Base-by-base conservation (phyloP, 2,329 filamentous ascomycete genomes). In the Intubia oerlemansii region DNA sequence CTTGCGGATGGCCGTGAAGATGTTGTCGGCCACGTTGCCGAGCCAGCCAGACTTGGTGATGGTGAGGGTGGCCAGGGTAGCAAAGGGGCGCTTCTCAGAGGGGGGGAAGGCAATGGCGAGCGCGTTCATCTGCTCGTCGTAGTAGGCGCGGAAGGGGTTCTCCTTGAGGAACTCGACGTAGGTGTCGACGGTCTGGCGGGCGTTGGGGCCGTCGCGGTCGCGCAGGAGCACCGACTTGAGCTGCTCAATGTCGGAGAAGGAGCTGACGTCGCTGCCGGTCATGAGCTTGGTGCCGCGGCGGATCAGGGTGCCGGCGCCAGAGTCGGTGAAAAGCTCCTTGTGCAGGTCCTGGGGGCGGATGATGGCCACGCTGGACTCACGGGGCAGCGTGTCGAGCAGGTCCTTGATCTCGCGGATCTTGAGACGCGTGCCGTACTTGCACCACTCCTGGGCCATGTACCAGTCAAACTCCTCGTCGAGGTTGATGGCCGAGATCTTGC, bases 351-450 rank as follows among this genome's bases (percentile, higher is more conserved):
- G 82, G 3, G 88, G 85, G 53, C 95, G 84, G 41, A 95, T 98
- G 44, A 98, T 95, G 36, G 88, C 88, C 28, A 98, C 85, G 42
- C 80, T 91, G 12, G 85, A 93, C 32, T 79, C 85, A 42, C 80
- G 74, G 29, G 88, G 88, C 12, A 98, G 67, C 28, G 78, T 74
- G 41, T 81, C 79, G 29, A 98, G 58, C 17, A 98, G 65, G 34
- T 91, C 82, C 61, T 92, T 91, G 55, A 91, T 90, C 56, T 98
- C 82, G 55, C 78, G 80, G 51, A 98, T 95, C 71, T 98, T 98
- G 38, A 95, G 63, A 37, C 84, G 69, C 21, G 85, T 95, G 37
- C 88, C 88, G 47, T 88, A 90, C 45, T 80, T 73, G 51, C 90
- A 88, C 88, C 85, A 98, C 41, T 78, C 70, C 54, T 93, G 81